A percentile compares a stretch with the other conserved stretches of the same genome.
Evolutionary conservation across 2,329 filamentous ascomycete species (phyloP).

Genomic region (Huntiella moniliformis): DNA sequence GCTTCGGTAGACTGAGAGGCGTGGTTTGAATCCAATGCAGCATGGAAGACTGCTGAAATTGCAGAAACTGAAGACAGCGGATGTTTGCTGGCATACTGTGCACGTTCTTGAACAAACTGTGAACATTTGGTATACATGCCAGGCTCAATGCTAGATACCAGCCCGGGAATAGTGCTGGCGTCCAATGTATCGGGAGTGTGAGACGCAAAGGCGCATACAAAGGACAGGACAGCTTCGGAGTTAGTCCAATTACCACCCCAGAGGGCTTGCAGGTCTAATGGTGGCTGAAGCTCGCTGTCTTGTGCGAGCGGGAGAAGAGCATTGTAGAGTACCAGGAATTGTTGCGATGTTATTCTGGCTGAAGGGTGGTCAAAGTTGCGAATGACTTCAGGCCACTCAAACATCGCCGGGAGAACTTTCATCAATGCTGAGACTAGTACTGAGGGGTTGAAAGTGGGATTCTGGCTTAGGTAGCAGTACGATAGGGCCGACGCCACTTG

Average conservation of each 20-base stretch:
- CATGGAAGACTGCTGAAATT: constrained; percentile 48
- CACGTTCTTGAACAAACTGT: constrained; percentile 31
- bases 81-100: constrained; percentile 51
- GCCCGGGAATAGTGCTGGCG: constrained; percentile 63
- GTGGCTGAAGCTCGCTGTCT: constrained; percentile 29
- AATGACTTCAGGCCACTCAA: constrained; percentile 56
- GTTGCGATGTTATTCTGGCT: constrained; percentile 54
- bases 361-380: constrained; percentile 63
- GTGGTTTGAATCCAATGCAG: constrained; percentile 40
- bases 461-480: constrained; percentile 40
- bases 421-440: constrained; percentile 43
- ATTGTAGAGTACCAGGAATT: constrained; percentile 68
- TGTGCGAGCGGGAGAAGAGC: constrained; percentile 55
- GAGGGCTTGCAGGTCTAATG: constrained; percentile 66
- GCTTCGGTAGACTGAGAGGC: constrained; percentile 45
- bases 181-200: constrained; percentile 60
- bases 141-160: constrained; percentile 57
- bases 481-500: constrained; percentile 68
- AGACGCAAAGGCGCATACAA: constrained; percentile 71
- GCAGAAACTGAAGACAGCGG: constrained; percentile 80
- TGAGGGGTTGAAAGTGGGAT: constrained; percentile 31
- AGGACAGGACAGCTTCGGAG: constrained; percentile 78
- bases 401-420: constrained; percentile 40
- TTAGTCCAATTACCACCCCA: constrained; percentile 87
- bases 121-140: constrained; percentile 34